Percentiles rank a stretch among this genome's conserved stretches.
Conservation (phyloP, 441 rosid genomes). For the Mallotus repandus region DNA sequence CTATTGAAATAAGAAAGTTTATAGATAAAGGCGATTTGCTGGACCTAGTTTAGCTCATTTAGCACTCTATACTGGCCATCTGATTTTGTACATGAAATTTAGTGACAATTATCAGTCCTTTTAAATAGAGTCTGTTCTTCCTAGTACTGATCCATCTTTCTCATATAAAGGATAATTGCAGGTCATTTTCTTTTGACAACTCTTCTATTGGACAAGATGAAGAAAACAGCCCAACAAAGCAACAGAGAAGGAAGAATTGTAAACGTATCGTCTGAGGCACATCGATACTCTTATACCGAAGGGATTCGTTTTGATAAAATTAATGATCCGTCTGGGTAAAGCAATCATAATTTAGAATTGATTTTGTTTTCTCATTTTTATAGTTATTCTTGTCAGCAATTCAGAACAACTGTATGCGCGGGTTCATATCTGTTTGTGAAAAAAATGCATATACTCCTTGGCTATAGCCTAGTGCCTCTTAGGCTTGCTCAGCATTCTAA, state of each 20-base stretch:
- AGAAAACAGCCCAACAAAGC: constrained; percentile 49
- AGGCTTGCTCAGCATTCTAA: neutral
- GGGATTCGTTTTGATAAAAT: constrained; percentile 60
- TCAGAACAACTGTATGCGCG: no score
- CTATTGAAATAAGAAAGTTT: no score
- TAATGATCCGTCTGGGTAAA: constrained; percentile 51
- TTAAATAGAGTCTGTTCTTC: neutral
- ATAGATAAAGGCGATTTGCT: no score
- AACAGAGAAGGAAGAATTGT: constrained; percentile 60
- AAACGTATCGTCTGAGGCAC: constrained; percentile 58
- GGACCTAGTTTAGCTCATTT: neutral
- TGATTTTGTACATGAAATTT: neutral
- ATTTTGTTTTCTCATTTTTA: neutral
- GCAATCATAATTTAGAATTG: no score
- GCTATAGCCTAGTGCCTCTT: neutral
- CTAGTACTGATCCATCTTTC: neutral
- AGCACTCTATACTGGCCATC: neutral
- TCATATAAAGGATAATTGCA: constrained; percentile 23
- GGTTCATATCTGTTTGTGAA: no score
- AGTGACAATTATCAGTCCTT: neutral
- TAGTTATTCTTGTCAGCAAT: neutral
- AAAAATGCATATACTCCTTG: no score
- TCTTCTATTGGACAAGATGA: constrained; percentile 61
- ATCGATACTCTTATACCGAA: constrained; percentile 39
- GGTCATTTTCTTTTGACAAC: constrained; percentile 72